Evolutionary conservation across 2,329 filamentous ascomycete genomes (phyloP).

Genomic region (Cadophora sp.): DNA sequence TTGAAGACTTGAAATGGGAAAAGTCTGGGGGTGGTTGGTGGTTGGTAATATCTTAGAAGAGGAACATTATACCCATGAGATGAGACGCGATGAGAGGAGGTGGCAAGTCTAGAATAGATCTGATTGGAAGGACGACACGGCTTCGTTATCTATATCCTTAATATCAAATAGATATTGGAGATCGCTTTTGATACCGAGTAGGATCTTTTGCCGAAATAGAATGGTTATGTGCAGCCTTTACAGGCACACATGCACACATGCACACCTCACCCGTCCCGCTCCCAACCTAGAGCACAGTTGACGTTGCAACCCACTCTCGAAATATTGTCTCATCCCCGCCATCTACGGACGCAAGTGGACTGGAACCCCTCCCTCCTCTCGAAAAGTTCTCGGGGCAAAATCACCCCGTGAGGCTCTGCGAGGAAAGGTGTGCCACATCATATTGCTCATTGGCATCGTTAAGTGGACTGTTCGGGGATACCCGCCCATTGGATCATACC

Average conservation of each 20-base stretch:
- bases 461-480: not conserved
- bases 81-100: not conserved
- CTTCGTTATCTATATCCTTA: slow-evolving; percentile 4
- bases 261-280: not conserved
- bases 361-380: too few relatives aligned
- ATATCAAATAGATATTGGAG: not conserved
- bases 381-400: not conserved
- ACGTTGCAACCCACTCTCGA: not conserved
- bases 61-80: slow-evolving; percentile 6
- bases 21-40: not conserved
- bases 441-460: not conserved
- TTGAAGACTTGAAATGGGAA: slow-evolving; percentile 34
- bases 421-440: not conserved
- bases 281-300: not conserved
- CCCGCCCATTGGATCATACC: not conserved
- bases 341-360: not conserved
- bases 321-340: not conserved
- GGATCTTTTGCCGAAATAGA: slow-evolving; percentile 10
- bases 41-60: not conserved
- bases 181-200: slow-evolving; percentile 10
- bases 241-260: not conserved
- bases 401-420: slow-evolving; percentile 3
- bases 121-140: slow-evolving; percentile 6
- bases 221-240: not conserved
- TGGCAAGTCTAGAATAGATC: slow-evolving; percentile 1